Evolutionary conservation across 2,329 filamentous ascomycete species (phyloP), one percentile per base, ranked within the genome.

Genomic region (Colletotrichum coccodes): DNA sequence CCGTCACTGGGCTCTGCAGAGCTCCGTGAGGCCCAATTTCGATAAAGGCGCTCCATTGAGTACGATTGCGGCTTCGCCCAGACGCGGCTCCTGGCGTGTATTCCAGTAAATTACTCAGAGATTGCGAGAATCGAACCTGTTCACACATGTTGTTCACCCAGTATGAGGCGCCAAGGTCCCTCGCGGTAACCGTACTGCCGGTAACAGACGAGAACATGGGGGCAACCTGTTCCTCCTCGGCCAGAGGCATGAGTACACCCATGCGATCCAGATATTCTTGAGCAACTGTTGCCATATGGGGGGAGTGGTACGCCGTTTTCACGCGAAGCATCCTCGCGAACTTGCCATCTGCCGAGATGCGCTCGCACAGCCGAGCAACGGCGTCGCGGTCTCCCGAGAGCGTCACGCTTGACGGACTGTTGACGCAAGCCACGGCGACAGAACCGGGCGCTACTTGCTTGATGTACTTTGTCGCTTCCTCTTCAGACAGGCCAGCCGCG

Each of bases 241-340:
- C 76, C 0, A 58, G 46, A 5, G 64, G 52, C 0, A 53, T 0
- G 1, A 68, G 44, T 0, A 23, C 5, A 4, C 64, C 59, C 52
- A 68, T 57, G 1, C 42, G 14, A 2, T 57, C 36, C 1, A 61
- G 3, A 21, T 71, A 71, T 40, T 53, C 60, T 4, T 52, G 23
- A 0, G 85, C 82, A 1, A 87, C 78, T 3, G 81, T 74, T 42
- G 83, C 79, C 86, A 89, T 88, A 12, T 53, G 52, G 23, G 59
- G 52, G 14, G 64, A 68, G 5, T 68, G 64, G 21, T 68, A 68
- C 0, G 64, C 64, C 65, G 53, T 53, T 1, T 58, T 52, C 2
- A 72, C 70, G 3, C 59, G 36, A 0, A 77, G 50, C 56, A 64
- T 70, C 16, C 67, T 64, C 3, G 71, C 68, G 68, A 77, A 76